Base-by-base conservation (phyloP, 768 basidiomycete species). In the Tremella fuciformis region DNA sequence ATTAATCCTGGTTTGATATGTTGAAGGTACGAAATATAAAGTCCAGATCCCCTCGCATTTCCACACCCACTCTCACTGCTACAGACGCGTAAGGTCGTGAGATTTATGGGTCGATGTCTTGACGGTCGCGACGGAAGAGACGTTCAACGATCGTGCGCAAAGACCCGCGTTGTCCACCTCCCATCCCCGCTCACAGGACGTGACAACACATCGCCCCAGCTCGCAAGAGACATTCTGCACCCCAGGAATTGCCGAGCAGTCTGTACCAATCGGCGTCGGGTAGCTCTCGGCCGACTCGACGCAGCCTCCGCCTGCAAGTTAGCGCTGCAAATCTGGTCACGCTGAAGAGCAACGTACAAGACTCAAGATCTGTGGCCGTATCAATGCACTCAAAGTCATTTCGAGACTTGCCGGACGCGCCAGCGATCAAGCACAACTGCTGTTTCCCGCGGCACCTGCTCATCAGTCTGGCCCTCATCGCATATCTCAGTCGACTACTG, bases 361-460 rank as follows among this genome's bases (percentile, higher is more conserved):
- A 46, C 42, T 46, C 42, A 8, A 46, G 22, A 46, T 46, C 42
- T 15, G 42, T 46, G 7, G n/a, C 22, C 42, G 42, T 46, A 15
- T 46, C 42, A 18, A 46, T 46, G 42, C 42, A 46, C 22, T 46
- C 42, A 46, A 46, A 46, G 42, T 46, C 42, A 15, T n/a, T 22
- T 46, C 42, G 42, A 4, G n/a, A n/a, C n/a, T 46, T 46, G 22
- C 42, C 42, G 6, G 42, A 46, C n/a, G 42, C n/a, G n/a, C 42
- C 42, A 15, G 42, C n/a, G n/a, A 46, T 46, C n/a, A 46, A 22
- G 42, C 42, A 46, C 22, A 46, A 15, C 22, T 46, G 42, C 16
- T 46, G 42, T 8, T 22, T n/a, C n/a, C 42, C 42, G 8, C 42
- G 42, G 16, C 42, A 46, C 42, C 29, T 34, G 29, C 4, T 34